Base-by-base conservation (phyloP, 139 green algal genomes). In the Haematococcus sp. region DNA sequence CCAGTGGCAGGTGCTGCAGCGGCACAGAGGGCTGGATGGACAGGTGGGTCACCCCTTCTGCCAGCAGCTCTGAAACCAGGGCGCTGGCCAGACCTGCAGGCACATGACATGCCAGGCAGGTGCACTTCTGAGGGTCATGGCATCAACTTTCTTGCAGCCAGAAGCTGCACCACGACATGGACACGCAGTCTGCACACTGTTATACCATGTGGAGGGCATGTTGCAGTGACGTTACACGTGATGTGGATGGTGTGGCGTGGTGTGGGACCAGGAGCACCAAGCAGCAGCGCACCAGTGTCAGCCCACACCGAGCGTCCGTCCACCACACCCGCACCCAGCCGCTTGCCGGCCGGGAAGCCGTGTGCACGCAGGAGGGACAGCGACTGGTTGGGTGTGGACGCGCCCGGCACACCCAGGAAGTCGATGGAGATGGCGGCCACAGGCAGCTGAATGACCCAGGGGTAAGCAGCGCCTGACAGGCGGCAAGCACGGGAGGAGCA, bases 221-320 rank as follows among this genome's bases (percentile, higher is more conserved):
- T n/a, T n/a, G n/a, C n/a, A n/a, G n/a, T n/a, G n/a, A n/a, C n/a
- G n/a, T n/a, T n/a, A n/a, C n/a, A n/a, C n/a, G n/a, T n/a, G n/a
- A n/a, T n/a, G n/a, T n/a, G n/a, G n/a, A n/a, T n/a, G n/a, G n/a
- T n/a, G n/a, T n/a, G n/a, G n/a, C n/a, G n/a, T n/a, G n/a, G n/a
- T n/a, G n/a, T n/a, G n/a, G n/a, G n/a, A n/a, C n/a, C n/a, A n/a
- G n/a, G n/a, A n/a, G n/a, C n/a, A n/a, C n/a, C n/a, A n/a, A n/a
- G n/a, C n/a, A n/a, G n/a, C n/a, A n/a, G 7, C 70, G 49, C 34
- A 69, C 71, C 71, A 31, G 27, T 63, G 76, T 96, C 92, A 15
- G 80, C 84, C 87, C 88, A 97, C 46, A 93, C 78, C 35, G 82
- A 91, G 25, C 93, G 89, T 22, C 90, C 93, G 75, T 97, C 92